Base-by-base conservation (phyloP, 441 rosid species). In the Viola pubescens region DNA sequence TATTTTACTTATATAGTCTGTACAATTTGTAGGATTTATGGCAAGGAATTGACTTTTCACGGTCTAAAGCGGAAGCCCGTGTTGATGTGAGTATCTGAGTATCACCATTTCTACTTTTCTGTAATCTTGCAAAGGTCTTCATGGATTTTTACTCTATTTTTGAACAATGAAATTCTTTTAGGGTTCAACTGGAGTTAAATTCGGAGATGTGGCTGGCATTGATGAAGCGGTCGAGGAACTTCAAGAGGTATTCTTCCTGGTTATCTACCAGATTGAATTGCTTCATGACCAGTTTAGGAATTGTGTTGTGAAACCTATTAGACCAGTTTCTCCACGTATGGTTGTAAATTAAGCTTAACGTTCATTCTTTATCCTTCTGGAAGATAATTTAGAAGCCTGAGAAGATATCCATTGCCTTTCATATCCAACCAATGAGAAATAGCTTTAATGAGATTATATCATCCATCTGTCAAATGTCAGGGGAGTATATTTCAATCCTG, bases 161-260 rank as follows among this genome's bases (percentile, higher is more conserved):
- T 53, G 7, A 48, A 63, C 63, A 16, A 7, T 56, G 3, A 26
- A 26, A 56, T 61, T 73, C 54, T 63, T 67, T 52, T 79, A 91
- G 98, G 96, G 98, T 56, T 88, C 98, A 63, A 91, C 98, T 26
- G 98, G 94, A 58, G 95, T 91, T 63, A 86, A 88, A 68, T 91
- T 91, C 19, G 54, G 70, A 59, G 98, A 91, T 68, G 92, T 91
- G 52, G 98, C 98, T 11, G 98, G 98, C 72, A 91, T 91, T 78
- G 96, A 91, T 75, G 96, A 88, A 77, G 96, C 98, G 52, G 98
- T 88, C 51, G 96, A 86, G 67, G 98, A 91, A 77, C 98, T 91
- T 77, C 98, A 86, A 73, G 96, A 88, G 96, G 98, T 91, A 74
- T 56, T 56, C 40, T 11, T 65, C 19, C 60, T 13, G 45, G 47